A percentile compares a stretch with the other conserved stretches of the same genome.
phyloP scores from a whole-genome alignment of 805 yeast genomes.

The Metschnikowia anglica region DNA sequence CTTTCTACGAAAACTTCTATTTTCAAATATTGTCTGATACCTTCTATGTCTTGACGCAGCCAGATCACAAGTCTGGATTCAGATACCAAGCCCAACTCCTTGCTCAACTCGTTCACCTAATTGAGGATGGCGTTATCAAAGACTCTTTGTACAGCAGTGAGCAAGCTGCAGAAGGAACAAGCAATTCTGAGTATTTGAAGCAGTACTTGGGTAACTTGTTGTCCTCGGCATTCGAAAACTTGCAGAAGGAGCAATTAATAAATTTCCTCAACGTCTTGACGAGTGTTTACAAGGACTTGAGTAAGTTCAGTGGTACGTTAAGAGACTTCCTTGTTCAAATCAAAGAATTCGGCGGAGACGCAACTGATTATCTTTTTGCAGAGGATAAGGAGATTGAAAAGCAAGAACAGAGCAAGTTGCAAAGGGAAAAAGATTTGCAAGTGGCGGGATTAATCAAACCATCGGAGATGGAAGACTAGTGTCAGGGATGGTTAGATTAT shows the following conservation, averaged over 20 bases:
- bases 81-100: conserved; percentile 80
- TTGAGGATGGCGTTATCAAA: conserved; percentile 69
- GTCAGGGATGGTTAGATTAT: background rate
- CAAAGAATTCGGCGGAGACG: conserved; percentile 92
- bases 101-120: conserved; percentile 78
- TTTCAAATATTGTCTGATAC: conserved; percentile 89
- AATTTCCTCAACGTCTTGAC: conserved; percentile 79
- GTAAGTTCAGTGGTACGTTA: conserved; percentile 75
- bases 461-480: conserved; percentile 79
- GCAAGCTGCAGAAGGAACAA: conserved; percentile 81
- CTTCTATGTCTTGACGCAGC: conserved; percentile 89
- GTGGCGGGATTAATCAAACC: conserved; percentile 96
- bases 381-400: conserved; percentile 85
- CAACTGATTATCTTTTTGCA: conserved; percentile 90
- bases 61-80: conserved; percentile 97
- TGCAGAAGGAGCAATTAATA: conserved; percentile 77
- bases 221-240: conserved; percentile 86
- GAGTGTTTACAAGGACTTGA: conserved; percentile 67
- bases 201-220: conserved; percentile 81
- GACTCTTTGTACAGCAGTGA: conserved; percentile 79
- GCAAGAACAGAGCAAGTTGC: conserved; percentile 63
- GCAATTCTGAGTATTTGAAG: conserved; percentile 74
- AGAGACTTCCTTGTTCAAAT: conserved; percentile 96
- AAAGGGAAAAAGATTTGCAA: conserved; percentile 77
- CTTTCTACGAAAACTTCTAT: conserved; percentile 84